Percentiles rank a stretch among this genome's conserved stretches.
These are phyloP conservation scores for Neurospora pannonica DNA, from an alignment of 495 filamentous ascomycete species.

Conservation along the genomic window DNA sequence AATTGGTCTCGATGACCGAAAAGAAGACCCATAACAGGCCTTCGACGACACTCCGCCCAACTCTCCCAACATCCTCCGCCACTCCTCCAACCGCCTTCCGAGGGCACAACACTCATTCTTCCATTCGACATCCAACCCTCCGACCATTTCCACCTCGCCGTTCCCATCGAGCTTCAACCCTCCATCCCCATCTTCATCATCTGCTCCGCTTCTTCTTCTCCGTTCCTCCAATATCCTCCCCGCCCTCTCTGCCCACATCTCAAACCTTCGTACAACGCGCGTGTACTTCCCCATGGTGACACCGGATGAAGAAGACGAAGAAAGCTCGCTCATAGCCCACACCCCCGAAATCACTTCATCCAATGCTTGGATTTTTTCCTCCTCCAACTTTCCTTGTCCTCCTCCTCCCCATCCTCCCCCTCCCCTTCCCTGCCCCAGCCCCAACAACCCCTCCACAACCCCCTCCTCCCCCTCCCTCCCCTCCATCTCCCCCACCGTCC, in stretches of 20 bases:
- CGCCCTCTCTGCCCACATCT: slow-evolving; percentile 37
- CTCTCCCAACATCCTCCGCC: slow-evolving; percentile 26
- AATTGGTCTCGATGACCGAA: background rate
- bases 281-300: slow-evolving; percentile 34
- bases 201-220: slow-evolving; percentile 7
- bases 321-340: slow-evolving; percentile 38
- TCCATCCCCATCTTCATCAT: slow-evolving; percentile 18
- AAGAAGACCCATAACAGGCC: background rate
- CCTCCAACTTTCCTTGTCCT: background rate
- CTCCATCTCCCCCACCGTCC: slow-evolving; percentile 23
- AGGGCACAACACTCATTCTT: slow-evolving; percentile 34
- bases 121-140: slow-evolving; percentile 32
- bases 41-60: slow-evolving; percentile 15
- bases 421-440: slow-evolving; percentile 14
- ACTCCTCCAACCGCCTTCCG: slow-evolving; percentile 32
- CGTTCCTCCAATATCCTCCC: slow-evolving; percentile 30
- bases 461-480: slow-evolving; percentile 8
- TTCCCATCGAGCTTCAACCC: slow-evolving; percentile 22
- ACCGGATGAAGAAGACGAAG: background rate
- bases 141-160: slow-evolving; percentile 26
- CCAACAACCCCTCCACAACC: slow-evolving; percentile 2
- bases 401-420: slow-evolving; percentile 14
- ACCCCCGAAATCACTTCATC: slow-evolving; percentile 40
- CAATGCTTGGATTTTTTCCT: slow-evolving; percentile 42
- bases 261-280: slow-evolving; percentile 39